These are phyloP conservation scores for Cyberlindnera samutprakarnensis DNA, from an alignment of 805 yeast genomes.

Conservation along the genomic window DNA sequence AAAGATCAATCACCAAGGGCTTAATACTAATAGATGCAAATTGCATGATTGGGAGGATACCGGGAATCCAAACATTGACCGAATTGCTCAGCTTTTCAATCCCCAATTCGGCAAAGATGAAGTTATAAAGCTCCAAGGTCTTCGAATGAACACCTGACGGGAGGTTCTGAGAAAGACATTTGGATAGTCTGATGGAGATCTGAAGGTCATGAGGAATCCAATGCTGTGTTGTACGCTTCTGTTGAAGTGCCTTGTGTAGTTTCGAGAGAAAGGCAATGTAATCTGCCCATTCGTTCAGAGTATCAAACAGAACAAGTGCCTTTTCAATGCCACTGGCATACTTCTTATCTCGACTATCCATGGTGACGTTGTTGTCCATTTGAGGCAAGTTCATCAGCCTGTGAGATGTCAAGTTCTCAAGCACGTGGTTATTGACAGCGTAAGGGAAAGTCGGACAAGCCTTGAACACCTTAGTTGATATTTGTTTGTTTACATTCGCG, in stretches of 20 bases:
- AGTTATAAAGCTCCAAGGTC: slow-evolving; percentile 68
- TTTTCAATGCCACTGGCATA: slow-evolving; percentile 62
- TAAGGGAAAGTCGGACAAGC: no score
- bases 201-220: slow-evolving; percentile 63
- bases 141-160: slow-evolving; percentile 97
- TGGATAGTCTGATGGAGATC: slow-evolving; percentile 65
- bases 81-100: slow-evolving; percentile 43
- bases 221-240: slow-evolving; percentile 32
- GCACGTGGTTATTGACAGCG: no score
- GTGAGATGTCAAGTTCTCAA: no score
- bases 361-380: slow-evolving; percentile 1
- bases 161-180: slow-evolving; percentile 70
- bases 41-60: slow-evolving; percentile 81
- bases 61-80: slow-evolving; percentile 82
- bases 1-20: slow-evolving; percentile 62
- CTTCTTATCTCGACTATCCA: slow-evolving; percentile 61
- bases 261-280: slow-evolving; percentile 84
- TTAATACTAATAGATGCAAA: slow-evolving; percentile 86
- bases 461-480: no score
- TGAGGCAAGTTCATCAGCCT: no score
- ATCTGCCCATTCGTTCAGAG: slow-evolving; percentile 96
- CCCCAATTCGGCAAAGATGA: slow-evolving; percentile 60
- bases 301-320: slow-evolving; percentile 67
- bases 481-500: not conserved
- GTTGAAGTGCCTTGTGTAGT: slow-evolving; percentile 62